A percentile compares a stretch with the other conserved stretches of the same genome.
Conservation (phyloP, 495 filamentous ascomycete species). For the Pseudevernia furfuracea region DNA sequence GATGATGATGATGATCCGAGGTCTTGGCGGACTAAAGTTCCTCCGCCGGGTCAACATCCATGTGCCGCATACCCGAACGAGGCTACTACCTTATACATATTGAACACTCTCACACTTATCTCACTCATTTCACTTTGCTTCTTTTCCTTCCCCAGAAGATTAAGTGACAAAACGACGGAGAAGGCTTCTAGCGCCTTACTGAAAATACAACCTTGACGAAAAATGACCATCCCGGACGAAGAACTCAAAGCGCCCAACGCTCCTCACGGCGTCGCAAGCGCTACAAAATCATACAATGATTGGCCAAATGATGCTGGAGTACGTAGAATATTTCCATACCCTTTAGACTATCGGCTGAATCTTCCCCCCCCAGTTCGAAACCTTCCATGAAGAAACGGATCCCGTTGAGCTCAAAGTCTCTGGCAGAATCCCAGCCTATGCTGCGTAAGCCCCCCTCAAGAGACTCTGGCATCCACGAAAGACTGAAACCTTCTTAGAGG, state of each 20-base stretch:
- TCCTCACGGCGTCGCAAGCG: constrained; percentile 11
- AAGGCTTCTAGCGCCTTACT: neutral
- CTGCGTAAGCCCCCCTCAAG: constrained; percentile 25
- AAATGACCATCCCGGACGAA: neutral
- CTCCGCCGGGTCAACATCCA: neutral
- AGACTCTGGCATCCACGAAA: neutral
- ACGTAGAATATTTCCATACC: neutral
- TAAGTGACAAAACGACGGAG: neutral
- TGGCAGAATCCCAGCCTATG: constrained; percentile 46
- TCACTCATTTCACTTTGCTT: neutral
- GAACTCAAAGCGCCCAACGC: neutral
- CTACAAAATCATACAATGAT: constrained; percentile 20
- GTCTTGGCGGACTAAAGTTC: neutral
- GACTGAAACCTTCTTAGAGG: constrained; percentile 32
- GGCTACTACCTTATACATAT: neutral
- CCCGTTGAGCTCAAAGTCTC: constrained; percentile 44
- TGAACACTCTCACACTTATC: neutral
- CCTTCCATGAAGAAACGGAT: constrained; percentile 39
- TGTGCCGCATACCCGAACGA: neutral
- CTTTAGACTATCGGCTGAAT: neutral
- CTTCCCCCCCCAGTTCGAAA: constrained; percentile 40
- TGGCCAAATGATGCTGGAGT: constrained; percentile 35
- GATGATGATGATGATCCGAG: neutral
- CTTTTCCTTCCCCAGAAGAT: neutral
- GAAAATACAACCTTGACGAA: neutral